phyloP scores from a whole-genome alignment of 192 early-diverging fungal species.

The Backusella liffmaniae region DNA sequence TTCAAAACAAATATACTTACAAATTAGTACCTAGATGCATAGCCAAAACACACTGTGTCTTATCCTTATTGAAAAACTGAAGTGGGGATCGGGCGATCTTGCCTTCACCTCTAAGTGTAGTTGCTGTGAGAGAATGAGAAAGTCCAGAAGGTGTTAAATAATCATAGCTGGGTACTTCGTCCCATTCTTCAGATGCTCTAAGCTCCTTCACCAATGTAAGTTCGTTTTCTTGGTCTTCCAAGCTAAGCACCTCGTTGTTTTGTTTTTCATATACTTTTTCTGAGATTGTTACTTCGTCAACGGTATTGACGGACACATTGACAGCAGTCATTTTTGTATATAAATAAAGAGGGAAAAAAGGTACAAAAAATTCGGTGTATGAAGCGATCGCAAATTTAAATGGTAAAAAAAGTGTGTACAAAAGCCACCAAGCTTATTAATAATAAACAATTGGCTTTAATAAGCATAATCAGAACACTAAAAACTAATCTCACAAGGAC shows the following conservation, averaged over 20 bases:
- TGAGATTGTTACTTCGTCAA: neutral
- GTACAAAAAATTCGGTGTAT: neutral
- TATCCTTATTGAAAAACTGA: constrained; percentile 53
- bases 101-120: constrained; percentile 47
- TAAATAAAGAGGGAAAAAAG: neutral
- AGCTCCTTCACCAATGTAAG: constrained; percentile 14
- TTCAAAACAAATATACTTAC: constrained; percentile 8
- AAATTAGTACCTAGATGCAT: constrained; percentile 67
- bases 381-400: neutral
- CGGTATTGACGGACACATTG: neutral
- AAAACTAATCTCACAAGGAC: neutral
- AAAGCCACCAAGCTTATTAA: constrained; percentile 1
- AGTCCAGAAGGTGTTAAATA: constrained; percentile 24
- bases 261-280: neutral
- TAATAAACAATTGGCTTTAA: neutral
- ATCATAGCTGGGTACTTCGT: constrained; percentile 27
- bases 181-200: constrained; percentile 18
- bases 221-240: constrained; percentile 11
- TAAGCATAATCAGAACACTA: neutral
- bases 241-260: neutral
- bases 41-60: constrained; percentile 48
- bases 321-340: constrained; percentile 6
- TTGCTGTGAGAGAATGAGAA: constrained; percentile 37
- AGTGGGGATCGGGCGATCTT: constrained; percentile 52
- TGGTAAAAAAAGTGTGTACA: neutral